Percentiles rank a stretch among this genome's conserved stretches.
These are phyloP conservation scores for Syzygium grande DNA, from an alignment of 345 rosid genomes.

Conservation along the genomic window DNA sequence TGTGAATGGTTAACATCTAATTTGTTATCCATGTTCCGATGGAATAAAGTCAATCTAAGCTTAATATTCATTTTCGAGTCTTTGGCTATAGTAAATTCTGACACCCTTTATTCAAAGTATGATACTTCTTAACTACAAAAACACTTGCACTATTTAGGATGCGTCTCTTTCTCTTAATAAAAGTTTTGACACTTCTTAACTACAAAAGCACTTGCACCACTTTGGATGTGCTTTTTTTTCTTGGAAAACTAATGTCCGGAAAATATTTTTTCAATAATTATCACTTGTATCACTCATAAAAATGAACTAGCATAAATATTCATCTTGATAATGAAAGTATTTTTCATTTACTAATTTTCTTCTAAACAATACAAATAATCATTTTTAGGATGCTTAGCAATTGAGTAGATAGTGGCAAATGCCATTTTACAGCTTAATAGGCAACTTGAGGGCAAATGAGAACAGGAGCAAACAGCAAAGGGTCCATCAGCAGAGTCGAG, in stretches of 20 bases:
- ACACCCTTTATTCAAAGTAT: not conserved
- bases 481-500: not conserved
- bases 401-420: not conserved
- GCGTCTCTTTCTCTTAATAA: not conserved
- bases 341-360: not conserved
- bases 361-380: not conserved
- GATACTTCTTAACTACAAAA: not conserved
- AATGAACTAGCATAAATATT: not conserved
- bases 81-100: not conserved
- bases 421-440: not conserved
- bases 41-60: not conserved
- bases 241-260: accelerated
- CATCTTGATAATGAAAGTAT: not conserved
- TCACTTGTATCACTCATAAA: accelerated
- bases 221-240: not conserved
- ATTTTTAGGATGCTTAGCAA: not conserved
- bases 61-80: not conserved
- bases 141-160: not conserved
- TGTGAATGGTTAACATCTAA: not conserved
- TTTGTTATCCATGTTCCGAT: not conserved
- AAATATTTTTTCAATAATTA: not conserved
- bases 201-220: not conserved
- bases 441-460: not conserved
- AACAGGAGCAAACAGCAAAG: not conserved
- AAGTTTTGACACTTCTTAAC: not conserved